Base-by-base conservation (phyloP, 169 alveolate genomes). In the Eimeria nieschulzi region DNA sequence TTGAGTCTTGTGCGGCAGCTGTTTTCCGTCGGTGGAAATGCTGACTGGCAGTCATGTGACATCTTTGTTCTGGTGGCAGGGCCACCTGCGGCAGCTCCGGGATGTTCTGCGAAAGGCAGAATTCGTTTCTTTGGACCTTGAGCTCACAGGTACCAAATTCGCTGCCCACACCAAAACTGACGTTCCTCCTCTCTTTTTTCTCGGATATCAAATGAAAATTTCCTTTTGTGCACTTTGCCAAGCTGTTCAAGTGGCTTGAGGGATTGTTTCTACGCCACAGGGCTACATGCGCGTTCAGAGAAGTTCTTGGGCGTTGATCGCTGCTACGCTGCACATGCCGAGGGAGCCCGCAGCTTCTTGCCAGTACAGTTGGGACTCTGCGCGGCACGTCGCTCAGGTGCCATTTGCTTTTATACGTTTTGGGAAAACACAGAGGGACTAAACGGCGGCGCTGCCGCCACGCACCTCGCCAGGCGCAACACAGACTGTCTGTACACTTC, bases 321-420 rank as follows among this genome's bases (percentile, higher is more conserved):
- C 71, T 95, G 97, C 90, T 96, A 96, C 92, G 97, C 95, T 79
- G 97, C 98, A 15, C 98, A 96, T 93, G 93, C 95, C 72, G 91
- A 87, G 70, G 98, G 98, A 23, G 98, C 98, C 21, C 95, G 92
- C 59, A 90, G 92, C 87, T 96, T 96, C 87, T 71, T 96, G 75
- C 98, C 98, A 15, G 95, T 97, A 25, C 98, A 96, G 94, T 92
- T 96, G 17, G 98, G 98, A 15, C 92, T 96, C 71, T 95, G 98
- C 55, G 93, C 96, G 26, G 98, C 98, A 6, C 71, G 93, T 9
- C 59, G 95, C 13, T 46, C 92, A 21, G 73, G 94, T 91, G 15
- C 68, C 87, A 33, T 33, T 33, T 33, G 46, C 46, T 1, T 33
- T 33, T 33, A 33, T 33, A 3, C 46, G 46, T 33, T 33, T 3